These are phyloP conservation scores for Ceratocystis albifundus DNA, from an alignment of 2,329 filamentous ascomycete genomes.

Conservation along the genomic window DNA sequence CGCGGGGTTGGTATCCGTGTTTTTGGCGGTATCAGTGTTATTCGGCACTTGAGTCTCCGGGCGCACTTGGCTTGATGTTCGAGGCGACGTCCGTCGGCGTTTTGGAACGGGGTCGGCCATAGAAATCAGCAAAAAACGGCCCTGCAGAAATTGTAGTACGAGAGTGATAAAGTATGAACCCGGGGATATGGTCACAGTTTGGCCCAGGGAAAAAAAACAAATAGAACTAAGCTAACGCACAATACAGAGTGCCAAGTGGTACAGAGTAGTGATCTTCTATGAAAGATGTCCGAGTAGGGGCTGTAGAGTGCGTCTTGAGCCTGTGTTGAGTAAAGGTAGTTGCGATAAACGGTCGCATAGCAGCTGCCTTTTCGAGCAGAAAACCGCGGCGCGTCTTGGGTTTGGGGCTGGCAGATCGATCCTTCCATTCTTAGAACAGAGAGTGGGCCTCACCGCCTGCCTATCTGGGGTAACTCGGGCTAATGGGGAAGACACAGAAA, in stretches of 20 bases:
- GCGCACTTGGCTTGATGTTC: conserved; percentile 33
- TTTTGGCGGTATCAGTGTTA: conserved; percentile 12
- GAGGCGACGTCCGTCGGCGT: conserved; percentile 51
- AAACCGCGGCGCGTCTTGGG: conserved; percentile 21
- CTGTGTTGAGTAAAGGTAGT: not conserved
- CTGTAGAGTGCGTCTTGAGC: not conserved
- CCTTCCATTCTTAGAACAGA: conserved; percentile 15
- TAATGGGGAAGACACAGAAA: not conserved
- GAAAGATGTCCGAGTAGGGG: not conserved
- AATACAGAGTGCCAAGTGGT: too few relatives aligned
- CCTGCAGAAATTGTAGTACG: not conserved
- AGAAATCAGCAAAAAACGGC: not conserved
- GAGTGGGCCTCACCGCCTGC: conserved; percentile 27
- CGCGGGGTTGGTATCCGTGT: conserved; percentile 30
- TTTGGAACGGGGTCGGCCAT: conserved; percentile 51
- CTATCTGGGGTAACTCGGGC: conserved; percentile 7
- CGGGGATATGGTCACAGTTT: not conserved
- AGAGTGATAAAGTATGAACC: not conserved
- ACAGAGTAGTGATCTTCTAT: not conserved
- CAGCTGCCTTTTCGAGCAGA: not conserved
- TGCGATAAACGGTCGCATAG: not conserved
- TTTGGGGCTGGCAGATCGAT: conserved; percentile 4
- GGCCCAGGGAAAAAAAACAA: not conserved
- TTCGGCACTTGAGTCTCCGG: conserved; percentile 19
- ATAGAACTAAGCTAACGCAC: too few relatives aligned